Evolutionary conservation across 306 rosid species (phyloP), one percentile per base, ranked within the genome.

Genomic region (Ceratonia siliqua): DNA sequence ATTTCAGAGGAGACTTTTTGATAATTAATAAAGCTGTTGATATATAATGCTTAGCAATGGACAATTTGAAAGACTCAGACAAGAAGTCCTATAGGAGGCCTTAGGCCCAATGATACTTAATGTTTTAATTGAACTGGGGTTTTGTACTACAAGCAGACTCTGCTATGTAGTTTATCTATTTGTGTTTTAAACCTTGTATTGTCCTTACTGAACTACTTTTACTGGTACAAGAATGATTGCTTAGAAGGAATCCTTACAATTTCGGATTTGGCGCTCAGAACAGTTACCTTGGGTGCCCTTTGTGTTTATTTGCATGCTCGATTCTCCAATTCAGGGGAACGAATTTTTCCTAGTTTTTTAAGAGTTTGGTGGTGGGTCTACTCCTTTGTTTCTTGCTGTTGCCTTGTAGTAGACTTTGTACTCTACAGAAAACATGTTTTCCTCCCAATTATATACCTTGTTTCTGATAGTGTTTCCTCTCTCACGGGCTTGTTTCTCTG

Each of bases 291-390:
- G 97, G 85, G 69, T 61, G 70, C 52, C 9, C 54, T 87, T 65
- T 80, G 64, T 74, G 79, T 82, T 41, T 84, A 74, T 68, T 77
- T 91, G 67, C 56, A 77, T 35, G 28, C 76, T 64, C 74, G 46
- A n/a, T 45, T 74, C 28, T 63, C 70, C 17, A 56, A 59, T 72
- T 53, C 66, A 3, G 58, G 62, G 32, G 81, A 57, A 36, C 18
- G 35, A 3, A 66, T 72, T 59, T 81, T 74, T 41, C 83, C 88
- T 1, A 11, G 30, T 35, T 62, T 74, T 53, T 73, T 91, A 61
- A 86, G 88, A 79, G 58, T 87, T 74, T 91, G 89, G 85, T 86
- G 82, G 75, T 82, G 80, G 59, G 76, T 65, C 30, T 89, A 64
- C 74, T 75, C 79, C 36, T 76, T 76, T 68, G 53, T 89, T 45